Percentiles rank a stretch among this genome's conserved stretches.
Evolutionary conservation across 2,329 filamentous ascomycete genomes (phyloP).

Genomic region (Tolypocladium cylindrosporum): DNA sequence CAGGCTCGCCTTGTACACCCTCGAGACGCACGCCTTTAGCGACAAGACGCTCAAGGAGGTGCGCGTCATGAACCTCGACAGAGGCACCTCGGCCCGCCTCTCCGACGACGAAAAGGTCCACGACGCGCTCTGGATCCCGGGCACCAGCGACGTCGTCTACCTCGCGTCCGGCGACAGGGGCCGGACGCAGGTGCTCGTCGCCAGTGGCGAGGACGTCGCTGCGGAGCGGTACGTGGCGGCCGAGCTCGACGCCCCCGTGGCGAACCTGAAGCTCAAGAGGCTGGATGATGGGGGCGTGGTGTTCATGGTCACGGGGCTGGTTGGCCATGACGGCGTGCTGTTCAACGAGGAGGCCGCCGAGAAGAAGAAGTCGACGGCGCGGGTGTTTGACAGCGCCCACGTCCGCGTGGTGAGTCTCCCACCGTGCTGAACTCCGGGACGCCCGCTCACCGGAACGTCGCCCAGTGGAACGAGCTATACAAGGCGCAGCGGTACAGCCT

Average conservation of each 20-base stretch:
- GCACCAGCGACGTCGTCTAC: conserved; percentile 6
- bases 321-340: conserved; percentile 18
- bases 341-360: conserved; percentile 19
- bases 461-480: conserved; percentile 21
- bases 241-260: conserved; percentile 21
- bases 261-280: conserved; percentile 20
- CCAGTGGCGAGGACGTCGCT: conserved; percentile 10
- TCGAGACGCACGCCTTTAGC: conserved; percentile 25
- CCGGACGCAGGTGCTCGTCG: conserved; percentile 19
- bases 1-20: conserved; percentile 28
- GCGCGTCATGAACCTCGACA: conserved; percentile 21
- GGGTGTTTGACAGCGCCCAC: conserved; percentile 22
- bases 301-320: conserved; percentile 23
- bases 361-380: conserved; percentile 16
- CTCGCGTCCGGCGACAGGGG: conserved; percentile 15
- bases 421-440: fast-evolving
- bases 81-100: conserved; percentile 14
- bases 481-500: conserved; percentile 21
- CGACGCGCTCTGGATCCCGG: conserved; percentile 26
- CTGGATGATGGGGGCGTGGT: conserved; percentile 23
- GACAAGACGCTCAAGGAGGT: conserved; percentile 20
- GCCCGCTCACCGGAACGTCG: not conserved
- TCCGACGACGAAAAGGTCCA: conserved; percentile 16
- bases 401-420: conserved; percentile 20
- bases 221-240: conserved; percentile 15